Percentiles rank a stretch among this genome's conserved stretches.
Evolutionary conservation across 768 basidiomycete species (phyloP).

Genomic region (Mycena indigotica): DNA sequence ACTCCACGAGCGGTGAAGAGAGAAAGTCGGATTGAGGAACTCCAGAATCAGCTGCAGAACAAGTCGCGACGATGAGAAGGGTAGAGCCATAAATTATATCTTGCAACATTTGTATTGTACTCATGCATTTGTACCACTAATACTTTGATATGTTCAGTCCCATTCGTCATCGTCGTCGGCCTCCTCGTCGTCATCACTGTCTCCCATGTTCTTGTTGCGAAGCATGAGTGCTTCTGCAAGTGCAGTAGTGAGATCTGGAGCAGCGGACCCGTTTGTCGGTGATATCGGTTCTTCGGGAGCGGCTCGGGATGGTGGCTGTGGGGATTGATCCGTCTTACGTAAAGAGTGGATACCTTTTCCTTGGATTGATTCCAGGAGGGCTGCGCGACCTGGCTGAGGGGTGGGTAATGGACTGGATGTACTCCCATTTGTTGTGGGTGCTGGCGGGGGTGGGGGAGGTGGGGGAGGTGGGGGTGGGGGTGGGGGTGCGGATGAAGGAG

Average conservation of each 20-base stretch:
- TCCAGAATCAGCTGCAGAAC: constrained; percentile 56
- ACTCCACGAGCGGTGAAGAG: constrained; percentile 63
- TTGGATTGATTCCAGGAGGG: constrained; percentile 79
- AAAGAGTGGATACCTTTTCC: constrained; percentile 75
- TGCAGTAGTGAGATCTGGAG: constrained; percentile 72
- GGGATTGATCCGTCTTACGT: constrained; percentile 55
- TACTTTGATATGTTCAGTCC: constrained; percentile 27
- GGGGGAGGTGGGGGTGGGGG: constrained; percentile 41
- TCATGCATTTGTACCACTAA: neutral
- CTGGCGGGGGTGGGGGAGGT: constrained; percentile 43
- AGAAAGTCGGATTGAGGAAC: constrained; percentile 74
- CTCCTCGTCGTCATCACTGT: constrained; percentile 82
- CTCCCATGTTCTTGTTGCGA: constrained; percentile 85
- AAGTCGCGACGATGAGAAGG: constrained; percentile 41
- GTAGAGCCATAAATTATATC: constrained; percentile 24
- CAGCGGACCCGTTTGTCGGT: constrained; percentile 44
- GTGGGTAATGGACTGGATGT: too few relatives aligned
- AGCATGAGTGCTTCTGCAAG: constrained; percentile 81
- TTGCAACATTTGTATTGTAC: constrained; percentile 32
- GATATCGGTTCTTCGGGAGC: constrained; percentile 36
- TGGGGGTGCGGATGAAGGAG: constrained; percentile 44
- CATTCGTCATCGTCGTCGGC: constrained; percentile 74
- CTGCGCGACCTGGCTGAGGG: constrained; percentile 60
- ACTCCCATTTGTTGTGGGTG: constrained; percentile 29
- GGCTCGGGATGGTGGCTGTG: constrained; percentile 38